phyloP scores from a whole-genome alignment of 495 filamentous ascomycete genomes.

The Saxophila tyrrhenica region DNA sequence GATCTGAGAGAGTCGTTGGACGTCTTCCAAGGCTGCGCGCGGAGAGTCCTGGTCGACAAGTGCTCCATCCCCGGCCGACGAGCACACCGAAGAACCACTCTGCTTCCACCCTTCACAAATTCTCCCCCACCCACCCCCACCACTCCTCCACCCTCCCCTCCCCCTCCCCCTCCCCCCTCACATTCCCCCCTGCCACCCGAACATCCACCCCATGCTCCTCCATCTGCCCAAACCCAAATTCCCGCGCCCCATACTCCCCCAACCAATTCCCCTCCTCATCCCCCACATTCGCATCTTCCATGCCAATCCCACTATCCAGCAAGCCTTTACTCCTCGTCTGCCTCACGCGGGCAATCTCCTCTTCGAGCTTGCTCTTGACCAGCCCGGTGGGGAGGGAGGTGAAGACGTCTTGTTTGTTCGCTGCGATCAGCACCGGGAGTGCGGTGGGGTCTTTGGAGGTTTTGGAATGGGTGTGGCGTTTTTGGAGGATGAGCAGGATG shows the following conservation, averaged over 20 bases:
- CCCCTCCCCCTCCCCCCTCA: slow-evolving; percentile 48
- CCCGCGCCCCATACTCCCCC: slow-evolving; percentile 57
- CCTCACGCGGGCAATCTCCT: slow-evolving; percentile 70
- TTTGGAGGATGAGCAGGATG: slow-evolving; percentile 68
- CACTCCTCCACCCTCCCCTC: slow-evolving; percentile 62
- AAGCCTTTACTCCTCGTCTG: slow-evolving; percentile 68
- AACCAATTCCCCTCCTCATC: slow-evolving; percentile 73
- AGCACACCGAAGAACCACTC: too few relatives aligned
- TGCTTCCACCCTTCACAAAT: too few relatives aligned
- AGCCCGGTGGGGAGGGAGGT: slow-evolving; percentile 75
- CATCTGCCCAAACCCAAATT: slow-evolving; percentile 71
- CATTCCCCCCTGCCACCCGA: slow-evolving; percentile 67
- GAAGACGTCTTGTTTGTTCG: slow-evolving; percentile 93
- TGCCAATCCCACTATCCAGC: slow-evolving; percentile 58
- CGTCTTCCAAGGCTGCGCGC: too few relatives aligned
- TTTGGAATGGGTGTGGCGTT: slow-evolving; percentile 47
- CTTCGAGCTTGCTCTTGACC: slow-evolving; percentile 64
- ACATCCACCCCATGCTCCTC: slow-evolving; percentile 71
- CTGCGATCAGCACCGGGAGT: slow-evolving; percentile 69
- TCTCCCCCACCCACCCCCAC: slow-evolving; percentile 71
- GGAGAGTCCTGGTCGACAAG: too few relatives aligned
- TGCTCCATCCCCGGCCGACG: too few relatives aligned
- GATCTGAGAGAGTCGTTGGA: too few relatives aligned
- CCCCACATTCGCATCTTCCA: slow-evolving; percentile 39
- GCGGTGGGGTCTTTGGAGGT: slow-evolving; percentile 48